Conservation (phyloP, 1,284 basidiomycete species). For the Caloboletus firmus region DNA sequence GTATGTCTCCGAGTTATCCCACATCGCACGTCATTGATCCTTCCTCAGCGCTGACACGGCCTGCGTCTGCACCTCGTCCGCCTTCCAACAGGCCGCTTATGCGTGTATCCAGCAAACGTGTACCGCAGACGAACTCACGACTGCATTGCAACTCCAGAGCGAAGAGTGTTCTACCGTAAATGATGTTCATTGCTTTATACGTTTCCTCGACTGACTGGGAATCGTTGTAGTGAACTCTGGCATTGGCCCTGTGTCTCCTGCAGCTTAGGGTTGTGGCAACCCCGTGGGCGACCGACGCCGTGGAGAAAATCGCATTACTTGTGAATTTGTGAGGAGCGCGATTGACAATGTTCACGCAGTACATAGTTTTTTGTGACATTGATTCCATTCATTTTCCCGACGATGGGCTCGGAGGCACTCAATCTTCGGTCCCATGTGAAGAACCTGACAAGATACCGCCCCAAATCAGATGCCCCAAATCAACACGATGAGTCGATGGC, state of each 20-base stretch:
- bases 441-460: background rate
- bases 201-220: background rate
- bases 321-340: background rate
- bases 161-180: constrained; percentile 19
- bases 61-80: constrained; percentile 24
- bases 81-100: constrained; percentile 21
- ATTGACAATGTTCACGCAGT: background rate
- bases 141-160: constrained; percentile 11
- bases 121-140: constrained; percentile 1
- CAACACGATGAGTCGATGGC: background rate
- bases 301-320: background rate
- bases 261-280: background rate
- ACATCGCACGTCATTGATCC: background rate
- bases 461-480: background rate
- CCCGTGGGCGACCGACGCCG: background rate
- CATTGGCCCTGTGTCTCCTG: background rate
- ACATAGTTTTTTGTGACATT: background rate
- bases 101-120: constrained; percentile 22
- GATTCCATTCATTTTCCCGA: background rate
- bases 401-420: background rate
- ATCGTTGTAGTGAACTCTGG: background rate
- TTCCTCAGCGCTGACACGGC: constrained; percentile 19
- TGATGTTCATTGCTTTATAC: background rate
- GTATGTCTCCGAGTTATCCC: constrained; percentile 9
- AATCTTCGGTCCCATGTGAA: background rate